Evolutionary conservation across 139 green algal species (phyloP).

Genomic region (Volvox reticuliferus): DNA sequence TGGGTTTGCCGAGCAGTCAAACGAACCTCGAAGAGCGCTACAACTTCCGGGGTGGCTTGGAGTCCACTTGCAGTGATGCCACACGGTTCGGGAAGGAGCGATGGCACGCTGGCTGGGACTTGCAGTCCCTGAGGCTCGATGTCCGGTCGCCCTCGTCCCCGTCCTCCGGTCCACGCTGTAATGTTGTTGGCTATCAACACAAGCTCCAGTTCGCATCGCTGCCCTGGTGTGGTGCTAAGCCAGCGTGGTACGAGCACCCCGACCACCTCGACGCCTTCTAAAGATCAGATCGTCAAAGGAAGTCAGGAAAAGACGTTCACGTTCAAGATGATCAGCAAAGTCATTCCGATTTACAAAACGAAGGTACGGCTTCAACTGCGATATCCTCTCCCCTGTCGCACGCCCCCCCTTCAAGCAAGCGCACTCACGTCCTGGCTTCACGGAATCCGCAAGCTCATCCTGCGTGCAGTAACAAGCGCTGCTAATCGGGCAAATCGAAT

Average conservation of each 20-base stretch:
- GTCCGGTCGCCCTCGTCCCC: not conserved
- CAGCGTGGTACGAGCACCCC: constrained; percentile 82
- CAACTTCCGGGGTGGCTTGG: constrained; percentile 12
- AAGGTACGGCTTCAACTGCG: too few relatives aligned
- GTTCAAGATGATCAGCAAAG: too few relatives aligned
- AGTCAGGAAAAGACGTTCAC: too few relatives aligned
- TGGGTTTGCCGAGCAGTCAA: not conserved
- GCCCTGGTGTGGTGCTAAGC: constrained; percentile 55
- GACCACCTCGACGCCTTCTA: constrained; percentile 88
- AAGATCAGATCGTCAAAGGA: not conserved
- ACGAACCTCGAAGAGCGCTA: constrained; percentile 39
- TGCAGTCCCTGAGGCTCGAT: not conserved
- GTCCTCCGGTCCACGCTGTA: not conserved
- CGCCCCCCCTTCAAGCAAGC: not conserved
- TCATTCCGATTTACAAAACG: too few relatives aligned
- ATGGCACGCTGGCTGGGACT: not conserved
- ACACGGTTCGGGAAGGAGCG: not conserved
- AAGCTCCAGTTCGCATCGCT: constrained; percentile 79
- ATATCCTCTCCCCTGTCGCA: too few relatives aligned
- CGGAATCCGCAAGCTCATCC: constrained; percentile 88
- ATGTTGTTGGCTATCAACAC: constrained; percentile 69
- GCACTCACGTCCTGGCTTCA: constrained; percentile 74
- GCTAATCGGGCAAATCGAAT: too few relatives aligned
- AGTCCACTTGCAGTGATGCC: not conserved
- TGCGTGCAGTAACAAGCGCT: constrained; percentile 11